phyloP scores from a whole-genome alignment of 2,329 filamentous ascomycete genomes.

The Colletotrichum tamarilloi region DNA sequence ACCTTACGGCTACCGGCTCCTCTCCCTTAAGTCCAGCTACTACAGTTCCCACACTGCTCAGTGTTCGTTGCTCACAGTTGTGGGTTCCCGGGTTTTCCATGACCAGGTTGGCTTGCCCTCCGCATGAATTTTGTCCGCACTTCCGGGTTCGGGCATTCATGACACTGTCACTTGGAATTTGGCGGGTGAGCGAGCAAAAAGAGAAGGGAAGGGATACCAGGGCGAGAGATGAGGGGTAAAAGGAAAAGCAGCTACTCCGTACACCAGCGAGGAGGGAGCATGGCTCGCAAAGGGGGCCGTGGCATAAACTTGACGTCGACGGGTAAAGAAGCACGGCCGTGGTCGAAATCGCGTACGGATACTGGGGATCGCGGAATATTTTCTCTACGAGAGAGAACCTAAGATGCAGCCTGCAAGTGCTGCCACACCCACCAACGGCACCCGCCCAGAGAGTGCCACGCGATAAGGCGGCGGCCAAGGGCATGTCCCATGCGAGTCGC shows the following conservation, averaged over 20 bases:
- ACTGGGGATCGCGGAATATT: slow-evolving; percentile 25
- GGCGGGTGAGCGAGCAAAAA: background rate
- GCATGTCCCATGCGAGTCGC: slow-evolving; percentile 22
- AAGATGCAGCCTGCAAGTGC: background rate
- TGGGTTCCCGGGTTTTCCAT: background rate
- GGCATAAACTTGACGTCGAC: background rate
- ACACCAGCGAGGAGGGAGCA: background rate
- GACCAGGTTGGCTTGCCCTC: slow-evolving; percentile 10
- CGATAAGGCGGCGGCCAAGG: slow-evolving; percentile 29
- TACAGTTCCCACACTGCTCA: background rate
- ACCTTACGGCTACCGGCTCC: slow-evolving; percentile 17
- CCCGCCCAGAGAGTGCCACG: slow-evolving; percentile 29
- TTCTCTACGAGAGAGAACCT: background rate
- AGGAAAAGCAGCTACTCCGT: too few species aligned
- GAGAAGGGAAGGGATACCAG: background rate
- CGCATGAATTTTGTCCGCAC: slow-evolving; percentile 10
- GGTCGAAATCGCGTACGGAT: slow-evolving; percentile 9
- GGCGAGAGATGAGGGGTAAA: slow-evolving; percentile 9
- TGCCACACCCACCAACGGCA: background rate
- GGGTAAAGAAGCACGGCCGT: background rate
- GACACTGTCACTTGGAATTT: background rate
- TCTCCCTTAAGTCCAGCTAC: background rate
- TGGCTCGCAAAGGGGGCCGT: background rate
- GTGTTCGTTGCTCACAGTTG: background rate
- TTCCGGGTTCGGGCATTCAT: slow-evolving; percentile 3